Conservation (phyloP, 768 basidiomycete species). For the Podaxis sp. region DNA sequence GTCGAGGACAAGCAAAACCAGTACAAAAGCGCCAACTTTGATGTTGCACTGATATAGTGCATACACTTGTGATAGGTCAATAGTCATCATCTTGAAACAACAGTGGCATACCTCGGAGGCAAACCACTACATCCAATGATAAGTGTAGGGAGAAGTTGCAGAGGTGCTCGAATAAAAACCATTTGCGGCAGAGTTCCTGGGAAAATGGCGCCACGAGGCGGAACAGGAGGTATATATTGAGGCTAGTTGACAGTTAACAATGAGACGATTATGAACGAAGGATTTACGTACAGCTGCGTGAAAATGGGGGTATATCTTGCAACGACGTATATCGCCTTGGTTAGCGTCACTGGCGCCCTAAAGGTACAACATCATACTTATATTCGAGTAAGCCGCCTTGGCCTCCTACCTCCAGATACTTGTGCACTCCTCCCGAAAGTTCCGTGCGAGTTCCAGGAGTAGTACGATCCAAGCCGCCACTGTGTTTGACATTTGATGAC, state of each 20-base stretch:
- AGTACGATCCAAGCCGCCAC: not conserved
- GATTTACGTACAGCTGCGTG: not conserved
- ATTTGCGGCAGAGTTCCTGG: not conserved
- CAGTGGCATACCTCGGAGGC: slow-evolving; percentile 4
- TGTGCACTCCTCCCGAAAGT: not conserved
- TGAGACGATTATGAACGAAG: not conserved
- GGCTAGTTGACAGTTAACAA: not conserved
- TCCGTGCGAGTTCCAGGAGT: not conserved
- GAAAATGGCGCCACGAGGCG: not conserved
- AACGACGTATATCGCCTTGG: not conserved
- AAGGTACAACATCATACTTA: not conserved
- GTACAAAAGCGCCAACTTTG: not conserved
- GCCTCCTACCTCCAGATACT: not conserved
- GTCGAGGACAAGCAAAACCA: not conserved
- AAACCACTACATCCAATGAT: not conserved
- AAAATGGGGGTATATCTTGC: not conserved
- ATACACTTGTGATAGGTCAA: not conserved
- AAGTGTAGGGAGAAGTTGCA: not conserved
- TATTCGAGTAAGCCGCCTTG: too few species aligned
- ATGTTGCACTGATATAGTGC: not conserved
- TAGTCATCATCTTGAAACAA: not conserved
- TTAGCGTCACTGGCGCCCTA: not conserved
- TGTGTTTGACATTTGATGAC: not conserved
- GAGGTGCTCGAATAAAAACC: slow-evolving; percentile 1
- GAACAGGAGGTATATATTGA: not conserved